Conservation (phyloP, 805 yeast genomes). For the Geotrichum ghanense region DNA sequence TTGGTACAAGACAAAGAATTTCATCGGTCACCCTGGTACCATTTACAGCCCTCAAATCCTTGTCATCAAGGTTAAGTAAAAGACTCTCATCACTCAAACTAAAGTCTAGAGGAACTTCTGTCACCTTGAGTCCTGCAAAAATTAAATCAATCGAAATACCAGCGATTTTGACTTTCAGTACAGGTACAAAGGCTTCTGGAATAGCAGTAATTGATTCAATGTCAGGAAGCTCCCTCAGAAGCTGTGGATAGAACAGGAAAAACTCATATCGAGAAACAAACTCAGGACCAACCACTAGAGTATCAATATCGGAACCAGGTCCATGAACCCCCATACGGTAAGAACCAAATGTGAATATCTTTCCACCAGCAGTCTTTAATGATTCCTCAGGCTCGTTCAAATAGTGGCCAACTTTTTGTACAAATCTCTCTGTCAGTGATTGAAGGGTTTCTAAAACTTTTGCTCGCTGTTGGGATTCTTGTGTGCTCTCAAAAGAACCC, state of each 20-base stretch:
- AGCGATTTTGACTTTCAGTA: constrained; percentile 74
- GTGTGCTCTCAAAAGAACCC: constrained; percentile 83
- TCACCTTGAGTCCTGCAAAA: constrained; percentile 70
- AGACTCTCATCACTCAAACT: constrained; percentile 77
- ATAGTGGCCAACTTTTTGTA: constrained; percentile 61
- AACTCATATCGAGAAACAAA: constrained; percentile 87
- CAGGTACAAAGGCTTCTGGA: constrained; percentile 97
- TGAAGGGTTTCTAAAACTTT: constrained; percentile 65
- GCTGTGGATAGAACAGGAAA: constrained; percentile 63
- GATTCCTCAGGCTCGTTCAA: constrained; percentile 95
- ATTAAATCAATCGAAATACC: constrained; percentile 92
- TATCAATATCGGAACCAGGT: constrained; percentile 96
- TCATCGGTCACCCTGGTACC: constrained; percentile 98
- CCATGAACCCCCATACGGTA: constrained; percentile 94
- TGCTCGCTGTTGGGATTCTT: constrained; percentile 68
- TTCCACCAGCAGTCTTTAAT: constrained; percentile 97
- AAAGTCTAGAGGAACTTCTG: constrained; percentile 68
- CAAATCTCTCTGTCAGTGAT: constrained; percentile 67
- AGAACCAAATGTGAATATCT: constrained; percentile 92
- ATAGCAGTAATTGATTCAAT: constrained; percentile 86
- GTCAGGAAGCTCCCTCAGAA: constrained; percentile 65
- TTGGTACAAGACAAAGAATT: constrained; percentile 79
- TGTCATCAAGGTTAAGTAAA: constrained; percentile 79
- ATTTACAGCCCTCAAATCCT: constrained; percentile 77
- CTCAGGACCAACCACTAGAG: constrained; percentile 94